Base-by-base conservation (phyloP, 345 rosid genomes). In the Ceriops zippeliana region DNA sequence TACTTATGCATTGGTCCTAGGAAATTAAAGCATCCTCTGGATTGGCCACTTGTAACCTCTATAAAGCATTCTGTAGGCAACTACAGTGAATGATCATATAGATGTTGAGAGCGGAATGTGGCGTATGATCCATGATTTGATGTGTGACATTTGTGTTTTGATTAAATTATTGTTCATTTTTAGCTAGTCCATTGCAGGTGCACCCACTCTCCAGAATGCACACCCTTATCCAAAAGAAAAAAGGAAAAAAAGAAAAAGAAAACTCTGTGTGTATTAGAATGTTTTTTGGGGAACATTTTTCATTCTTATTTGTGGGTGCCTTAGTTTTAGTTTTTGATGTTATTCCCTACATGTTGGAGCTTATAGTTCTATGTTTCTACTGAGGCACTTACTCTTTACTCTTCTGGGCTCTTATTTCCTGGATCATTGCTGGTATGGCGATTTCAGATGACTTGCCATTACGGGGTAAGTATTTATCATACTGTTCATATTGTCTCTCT, bases 391-490 rank as follows among this genome's bases (percentile, higher is more conserved):
- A 62, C 76, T 24, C 52, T 9, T 73, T 70, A 15, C 26, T 63
- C 34, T 61, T 58, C 17, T 31, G 38, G 58, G 80, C 57, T 75
- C 73, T 69, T 69, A 54, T 62, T 65, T 67, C 61, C 26, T 56
- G 59, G 28, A 9, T 24, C 59, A 74, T 70, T 75, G 60, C 65
- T 52, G 38, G 63, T 69, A 22, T 62, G 73, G 76, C 75, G 79
- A 83, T 59, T 65, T 73, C 90, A 91, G 96, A 91, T 79, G 97
- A 91, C 76, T 87, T 91, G 81, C 97, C 97, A 73, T 73, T 91
- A 72, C 87, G 93, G 93, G 97, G 96, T 91, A 89, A 79, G 95
- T 21, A 47, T 57, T 69, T 27, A 5, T 17, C n/a, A 49, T 54
- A 61, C 64, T 47, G 62, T 42, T 35, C 26, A 47, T 63, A 9